Base-by-base conservation (phyloP, 2,329 filamentous ascomycete species). In the Fusarium chuoi region DNA sequence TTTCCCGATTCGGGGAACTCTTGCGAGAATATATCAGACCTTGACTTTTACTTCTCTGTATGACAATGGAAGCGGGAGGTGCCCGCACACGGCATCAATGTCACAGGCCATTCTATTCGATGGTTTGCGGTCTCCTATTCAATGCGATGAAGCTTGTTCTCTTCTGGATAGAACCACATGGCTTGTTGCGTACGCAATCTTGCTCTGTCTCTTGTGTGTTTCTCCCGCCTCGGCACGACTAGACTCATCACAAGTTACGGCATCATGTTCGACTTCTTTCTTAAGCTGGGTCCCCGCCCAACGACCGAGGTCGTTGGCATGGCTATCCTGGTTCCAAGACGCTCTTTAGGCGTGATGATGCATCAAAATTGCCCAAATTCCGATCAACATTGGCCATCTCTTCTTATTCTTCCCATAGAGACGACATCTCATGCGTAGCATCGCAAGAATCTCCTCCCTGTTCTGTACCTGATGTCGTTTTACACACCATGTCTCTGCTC, bases 1-100 rank as follows among this genome's bases (percentile, higher is more conserved):
- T 74, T 79, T 75, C 75, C 79, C 62, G 58, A 76, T 81, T 81
- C 54, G 72, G 79, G 79, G 70, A 69, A 81, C 72, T 77, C 77
- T 81, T 81, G 79, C 79, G 79, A 81, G 73, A 79, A 75, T 46
- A 71, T 70, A 70, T 64, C 54, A 71, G 54, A 65, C 65, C 59
- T 63, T 49, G 56, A 49, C 65, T 56, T 49, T 62, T 39, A 20
- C 48, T 52, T 33, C 38, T 55, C 57, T 48, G 56, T 52, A 59
- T 46, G 45, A 60, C 60, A 22, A 51, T 46, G 39, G 39, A 54
- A 70, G 58, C 44, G 59, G 42, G 66, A 60, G 56, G 39, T 38
- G 65, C 42, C 66, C 57, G 48, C 70, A 62, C 66, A 68, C 66
- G 39, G 44, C 44, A 60, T 62, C 35, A 28, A 66, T 58, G 17